Percentiles rank a stretch among this genome's conserved stretches.
These are phyloP conservation scores for Vaccinium myrtillus DNA, from an alignment of 148 eudicot genomes.

Conservation along the genomic window DNA sequence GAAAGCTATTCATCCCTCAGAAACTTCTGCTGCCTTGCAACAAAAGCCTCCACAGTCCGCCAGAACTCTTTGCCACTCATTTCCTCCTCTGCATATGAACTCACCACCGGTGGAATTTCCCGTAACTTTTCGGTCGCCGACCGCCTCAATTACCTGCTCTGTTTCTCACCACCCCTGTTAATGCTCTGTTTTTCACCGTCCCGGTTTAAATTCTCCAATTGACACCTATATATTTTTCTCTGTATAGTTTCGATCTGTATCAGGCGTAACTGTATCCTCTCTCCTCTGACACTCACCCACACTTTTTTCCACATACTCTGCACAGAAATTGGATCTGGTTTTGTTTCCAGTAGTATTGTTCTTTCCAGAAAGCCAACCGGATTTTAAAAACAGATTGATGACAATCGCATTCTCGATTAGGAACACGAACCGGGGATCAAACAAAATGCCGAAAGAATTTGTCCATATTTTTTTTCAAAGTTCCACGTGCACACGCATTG, in stretches of 20 bases:
- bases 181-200: constrained; percentile 10
- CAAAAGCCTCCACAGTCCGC: constrained; percentile 46
- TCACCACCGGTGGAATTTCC: not conserved
- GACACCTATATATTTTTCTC: not conserved
- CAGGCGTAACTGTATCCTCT: not conserved
- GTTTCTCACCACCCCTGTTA: not conserved
- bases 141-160: constrained; percentile 1
- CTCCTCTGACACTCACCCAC: not conserved
- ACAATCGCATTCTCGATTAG: not conserved
- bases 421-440: not conserved
- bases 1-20: constrained; percentile 64
- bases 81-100: constrained; percentile 2
- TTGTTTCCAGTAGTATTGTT: not conserved
- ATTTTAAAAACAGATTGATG: not conserved
- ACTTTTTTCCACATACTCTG: not conserved
- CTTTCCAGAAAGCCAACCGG: not conserved
- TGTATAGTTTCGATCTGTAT: not conserved
- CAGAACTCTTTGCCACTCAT: constrained; percentile 24
- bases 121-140: not conserved
- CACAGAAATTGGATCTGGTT: not conserved
- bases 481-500: no score
- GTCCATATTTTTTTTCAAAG: no score
- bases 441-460: no score
- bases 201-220: not conserved
- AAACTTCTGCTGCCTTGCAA: constrained; percentile 78